Percentiles rank a stretch among this genome's conserved stretches.
Evolutionary conservation across 2,329 filamentous ascomycete species (phyloP).

Genomic region (Alternaria dauci): DNA sequence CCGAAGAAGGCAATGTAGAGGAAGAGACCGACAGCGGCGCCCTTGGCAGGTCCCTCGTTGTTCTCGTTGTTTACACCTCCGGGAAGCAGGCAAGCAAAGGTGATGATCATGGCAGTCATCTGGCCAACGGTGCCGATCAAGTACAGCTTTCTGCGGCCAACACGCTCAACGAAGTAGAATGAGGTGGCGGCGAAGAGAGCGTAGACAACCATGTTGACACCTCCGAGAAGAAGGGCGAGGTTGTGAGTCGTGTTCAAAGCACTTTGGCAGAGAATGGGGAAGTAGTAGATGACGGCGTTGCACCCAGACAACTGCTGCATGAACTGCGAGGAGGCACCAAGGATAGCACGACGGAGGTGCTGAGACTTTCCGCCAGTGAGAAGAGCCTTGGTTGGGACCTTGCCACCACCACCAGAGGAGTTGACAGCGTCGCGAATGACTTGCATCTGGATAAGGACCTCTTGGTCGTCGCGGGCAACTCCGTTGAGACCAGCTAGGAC

Average conservation of each 20-base stretch:
- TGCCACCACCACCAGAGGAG: slow-evolving; percentile 46
- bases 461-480: slow-evolving; percentile 59
- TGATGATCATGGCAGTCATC: slow-evolving; percentile 56
- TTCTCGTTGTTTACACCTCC: slow-evolving; percentile 12
- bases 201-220: slow-evolving; percentile 65
- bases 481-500: slow-evolving; percentile 60
- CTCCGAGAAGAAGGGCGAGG: slow-evolving; percentile 56
- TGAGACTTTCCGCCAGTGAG: slow-evolving; percentile 70
- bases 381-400: slow-evolving; percentile 53
- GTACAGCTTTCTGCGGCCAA: slow-evolving; percentile 60
- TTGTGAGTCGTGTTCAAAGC: slow-evolving; percentile 61
- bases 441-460: slow-evolving; percentile 66
- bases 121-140: slow-evolving; percentile 60
- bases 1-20: slow-evolving; percentile 75
- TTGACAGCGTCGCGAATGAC: slow-evolving; percentile 66
- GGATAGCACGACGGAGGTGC: slow-evolving; percentile 68
- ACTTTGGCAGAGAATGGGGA: slow-evolving; percentile 54
- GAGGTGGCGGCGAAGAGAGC: slow-evolving; percentile 65
- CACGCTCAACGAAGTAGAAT: slow-evolving; percentile 71
- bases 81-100: slow-evolving; percentile 54
- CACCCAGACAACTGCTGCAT: slow-evolving; percentile 63
- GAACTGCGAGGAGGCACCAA: slow-evolving; percentile 67
- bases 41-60: slow-evolving; percentile 52
- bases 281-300: slow-evolving; percentile 57
- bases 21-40: slow-evolving; percentile 69